Evolutionary conservation across 768 basidiomycete species (phyloP).

Genomic region (Termitomyces eurrhizus): DNA sequence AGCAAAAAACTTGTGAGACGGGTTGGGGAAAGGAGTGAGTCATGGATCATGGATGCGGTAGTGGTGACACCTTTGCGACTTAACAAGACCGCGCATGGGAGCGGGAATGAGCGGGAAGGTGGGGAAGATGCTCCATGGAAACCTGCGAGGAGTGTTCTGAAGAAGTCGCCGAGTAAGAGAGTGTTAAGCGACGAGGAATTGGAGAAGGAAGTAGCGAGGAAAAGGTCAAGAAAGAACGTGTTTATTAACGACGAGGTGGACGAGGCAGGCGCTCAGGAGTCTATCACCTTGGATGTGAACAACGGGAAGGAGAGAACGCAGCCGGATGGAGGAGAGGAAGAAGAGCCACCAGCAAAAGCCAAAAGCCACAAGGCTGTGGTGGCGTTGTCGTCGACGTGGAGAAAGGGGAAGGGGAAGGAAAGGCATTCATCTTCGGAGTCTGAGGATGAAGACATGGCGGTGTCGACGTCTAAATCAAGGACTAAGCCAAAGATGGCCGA

Average conservation of each 20-base stretch:
- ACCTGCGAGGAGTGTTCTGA: constrained; percentile 6
- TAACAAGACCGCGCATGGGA: neutral
- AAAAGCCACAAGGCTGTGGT: neutral
- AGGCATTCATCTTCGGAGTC: constrained; percentile 8
- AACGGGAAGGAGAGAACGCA: constrained; percentile 3
- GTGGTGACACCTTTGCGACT: constrained; percentile 10
- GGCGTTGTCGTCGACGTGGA: constrained; percentile 10
- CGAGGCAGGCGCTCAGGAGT: constrained; percentile 14
- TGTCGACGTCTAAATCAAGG: constrained; percentile 14
- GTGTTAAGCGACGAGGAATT: constrained; percentile 11
- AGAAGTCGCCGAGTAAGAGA: constrained; percentile 14
- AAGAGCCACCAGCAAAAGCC: constrained; percentile 3
- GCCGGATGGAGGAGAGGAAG: constrained; percentile 8
- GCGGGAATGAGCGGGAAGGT: neutral
- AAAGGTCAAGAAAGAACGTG: neutral
- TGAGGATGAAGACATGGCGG: constrained; percentile 14
- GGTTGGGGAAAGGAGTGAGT: constrained; percentile 8
- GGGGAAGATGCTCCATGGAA: constrained; percentile 7
- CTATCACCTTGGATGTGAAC: neutral
- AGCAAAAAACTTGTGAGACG: constrained; percentile 16
- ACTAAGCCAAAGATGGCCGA: constrained; percentile 13
- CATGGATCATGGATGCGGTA: constrained; percentile 15
- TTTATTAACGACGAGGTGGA: constrained; percentile 6
- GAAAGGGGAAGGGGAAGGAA: constrained; percentile 11
- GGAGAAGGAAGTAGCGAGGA: neutral